Conservation (phyloP, 1,284 basidiomycete species). For the Ceratobasidium sp. region DNA sequence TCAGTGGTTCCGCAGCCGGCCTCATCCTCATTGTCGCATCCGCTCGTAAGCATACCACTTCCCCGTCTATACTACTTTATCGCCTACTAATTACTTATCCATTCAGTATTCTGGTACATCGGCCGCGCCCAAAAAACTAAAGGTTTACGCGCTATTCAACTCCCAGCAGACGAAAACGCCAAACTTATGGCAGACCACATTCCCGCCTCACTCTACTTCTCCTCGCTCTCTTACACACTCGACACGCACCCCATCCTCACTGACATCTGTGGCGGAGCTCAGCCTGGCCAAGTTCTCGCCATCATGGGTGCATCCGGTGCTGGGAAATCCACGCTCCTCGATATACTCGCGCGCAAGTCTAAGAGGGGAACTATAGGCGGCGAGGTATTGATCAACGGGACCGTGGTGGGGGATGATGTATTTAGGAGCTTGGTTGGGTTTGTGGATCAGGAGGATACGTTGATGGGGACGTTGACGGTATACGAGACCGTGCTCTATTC, state of each 20-base stretch:
- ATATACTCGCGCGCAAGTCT: constrained; percentile 91
- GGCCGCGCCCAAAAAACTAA: constrained; percentile 74
- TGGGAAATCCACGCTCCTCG: constrained; percentile 96
- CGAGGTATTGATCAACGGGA: constrained; percentile 87
- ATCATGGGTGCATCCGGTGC: constrained; percentile 98
- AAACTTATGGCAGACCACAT: constrained; percentile 94
- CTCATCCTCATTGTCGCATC: constrained; percentile 67
- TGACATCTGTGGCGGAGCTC: constrained; percentile 83
- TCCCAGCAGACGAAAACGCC: constrained; percentile 84
- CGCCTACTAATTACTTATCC: background rate
- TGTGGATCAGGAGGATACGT: constrained; percentile 97
- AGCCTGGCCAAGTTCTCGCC: constrained; percentile 90
- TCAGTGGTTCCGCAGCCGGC: constrained; percentile 85
- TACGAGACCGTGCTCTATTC: constrained; percentile 98
- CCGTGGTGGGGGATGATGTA: constrained; percentile 78
- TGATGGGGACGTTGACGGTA: constrained; percentile 96
- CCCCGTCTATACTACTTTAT: background rate
- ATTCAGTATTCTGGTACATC: constrained; percentile 86
- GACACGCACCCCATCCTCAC: constrained; percentile 79
- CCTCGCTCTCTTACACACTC: constrained; percentile 84
- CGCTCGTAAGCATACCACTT: constrained; percentile 59
- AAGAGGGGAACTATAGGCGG: constrained; percentile 87
- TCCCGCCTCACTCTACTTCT: constrained; percentile 92
- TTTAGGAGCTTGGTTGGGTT: constrained; percentile 92
- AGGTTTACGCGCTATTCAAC: constrained; percentile 81